Evolutionary conservation across 257 asterid genomes (phyloP).

Genomic region (Euphrasia confusa): DNA sequence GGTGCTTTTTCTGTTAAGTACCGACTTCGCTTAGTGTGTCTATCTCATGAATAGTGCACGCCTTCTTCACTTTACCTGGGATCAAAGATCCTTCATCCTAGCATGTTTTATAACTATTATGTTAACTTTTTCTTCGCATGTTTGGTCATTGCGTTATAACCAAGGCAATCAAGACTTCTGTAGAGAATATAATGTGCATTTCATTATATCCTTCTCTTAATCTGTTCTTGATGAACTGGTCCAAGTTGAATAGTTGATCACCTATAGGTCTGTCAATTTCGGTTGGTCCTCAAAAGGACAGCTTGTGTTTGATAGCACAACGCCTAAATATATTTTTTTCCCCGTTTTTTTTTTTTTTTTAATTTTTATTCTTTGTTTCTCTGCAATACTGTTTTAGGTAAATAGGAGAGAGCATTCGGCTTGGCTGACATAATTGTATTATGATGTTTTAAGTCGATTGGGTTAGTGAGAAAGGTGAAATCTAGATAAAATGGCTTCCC

Average conservation of each 20-base stretch:
- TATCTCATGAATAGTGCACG: neutral
- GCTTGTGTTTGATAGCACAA: no score
- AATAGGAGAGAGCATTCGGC: no score
- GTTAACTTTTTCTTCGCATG: no score
- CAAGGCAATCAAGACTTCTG: neutral
- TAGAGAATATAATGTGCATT: slow-evolving; percentile 4
- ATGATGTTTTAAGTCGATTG: neutral
- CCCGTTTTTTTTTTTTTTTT: neutral
- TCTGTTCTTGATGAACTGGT: no score
- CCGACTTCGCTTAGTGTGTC: neutral
- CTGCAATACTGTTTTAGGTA: no score
- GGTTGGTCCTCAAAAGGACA: neutral
- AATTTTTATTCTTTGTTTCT: neutral
- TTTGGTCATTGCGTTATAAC: slow-evolving; percentile 1
- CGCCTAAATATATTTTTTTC: neutral
- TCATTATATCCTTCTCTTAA: neutral
- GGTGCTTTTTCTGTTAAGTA: neutral
- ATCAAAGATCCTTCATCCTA: neutral
- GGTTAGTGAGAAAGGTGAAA: neutral
- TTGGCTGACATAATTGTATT: no score
- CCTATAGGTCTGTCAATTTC: neutral
- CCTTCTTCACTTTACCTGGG: neutral
- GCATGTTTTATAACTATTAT: no score
- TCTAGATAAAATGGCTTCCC: neutral
- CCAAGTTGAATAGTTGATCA: no score